Evolutionary conservation across 306 rosid genomes (phyloP).

Genomic region (Medicago lupulina): DNA sequence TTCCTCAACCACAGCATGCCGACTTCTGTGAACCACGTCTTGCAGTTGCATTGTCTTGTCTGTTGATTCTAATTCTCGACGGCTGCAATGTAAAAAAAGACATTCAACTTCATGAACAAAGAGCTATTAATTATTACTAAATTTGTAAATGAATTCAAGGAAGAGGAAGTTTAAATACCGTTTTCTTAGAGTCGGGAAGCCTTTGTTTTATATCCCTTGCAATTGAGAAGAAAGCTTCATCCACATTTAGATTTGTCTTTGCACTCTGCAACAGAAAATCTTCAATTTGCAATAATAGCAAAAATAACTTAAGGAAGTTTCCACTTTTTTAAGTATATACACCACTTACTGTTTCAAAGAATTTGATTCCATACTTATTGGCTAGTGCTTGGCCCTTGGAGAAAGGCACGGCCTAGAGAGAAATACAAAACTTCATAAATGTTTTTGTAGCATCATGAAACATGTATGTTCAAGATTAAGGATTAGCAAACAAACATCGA

Average conservation of each 20-base stretch:
- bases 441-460: slow-evolving; percentile 3
- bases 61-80: slow-evolving; percentile 70
- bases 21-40: slow-evolving; percentile 63
- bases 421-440: slow-evolving; percentile 5
- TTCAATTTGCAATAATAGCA: slow-evolving; percentile 27
- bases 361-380: slow-evolving; percentile 90
- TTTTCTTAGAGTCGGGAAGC: slow-evolving; percentile 75
- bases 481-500: background rate
- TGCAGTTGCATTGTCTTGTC: slow-evolving; percentile 62
- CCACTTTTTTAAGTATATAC: slow-evolving; percentile 19
- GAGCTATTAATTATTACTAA: background rate
- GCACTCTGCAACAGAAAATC: slow-evolving; percentile 71
- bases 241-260: slow-evolving; percentile 91
- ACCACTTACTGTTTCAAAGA: slow-evolving; percentile 92
- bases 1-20: slow-evolving; percentile 76
- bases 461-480: background rate
- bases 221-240: slow-evolving; percentile 91
- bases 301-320: slow-evolving; percentile 19
- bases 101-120: slow-evolving; percentile 9
- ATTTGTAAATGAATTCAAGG: slow-evolving; percentile 1
- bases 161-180: slow-evolving; percentile 56
- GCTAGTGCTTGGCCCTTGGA: slow-evolving; percentile 98
- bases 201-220: slow-evolving; percentile 89
- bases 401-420: slow-evolving; percentile 80
- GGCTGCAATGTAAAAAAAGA: slow-evolving; percentile 57